Evolutionary conservation across 257 asterid species (phyloP).

Genomic region (Eustoma russellianum): DNA sequence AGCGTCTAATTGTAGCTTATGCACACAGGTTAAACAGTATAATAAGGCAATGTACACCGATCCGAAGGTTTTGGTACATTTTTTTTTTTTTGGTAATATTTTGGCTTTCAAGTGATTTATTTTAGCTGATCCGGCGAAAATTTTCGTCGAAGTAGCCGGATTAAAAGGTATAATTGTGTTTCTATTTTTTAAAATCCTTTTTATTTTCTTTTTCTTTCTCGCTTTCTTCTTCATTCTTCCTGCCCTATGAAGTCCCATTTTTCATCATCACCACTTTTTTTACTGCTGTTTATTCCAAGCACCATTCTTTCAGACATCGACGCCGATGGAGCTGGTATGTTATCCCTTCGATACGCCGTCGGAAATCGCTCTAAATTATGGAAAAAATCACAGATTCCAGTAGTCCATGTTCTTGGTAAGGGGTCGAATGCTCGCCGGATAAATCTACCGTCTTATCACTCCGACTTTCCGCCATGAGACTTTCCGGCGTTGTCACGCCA

Average conservation of each 20-base stretch:
- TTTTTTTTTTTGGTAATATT: no score
- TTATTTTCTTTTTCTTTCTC: no score
- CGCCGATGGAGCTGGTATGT: conserved; percentile 66
- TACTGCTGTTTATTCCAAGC: conserved; percentile 18
- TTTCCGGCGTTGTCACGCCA: conserved; percentile 56
- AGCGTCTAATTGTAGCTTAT: no score
- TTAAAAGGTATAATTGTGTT: no score
- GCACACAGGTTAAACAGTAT: no score
- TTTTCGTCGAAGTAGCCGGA: no score
- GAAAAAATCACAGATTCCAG: conserved; percentile 46
- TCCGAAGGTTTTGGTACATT: no score
- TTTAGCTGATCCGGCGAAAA: no score
- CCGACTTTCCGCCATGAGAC: conserved; percentile 77
- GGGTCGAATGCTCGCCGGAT: conserved; percentile 55
- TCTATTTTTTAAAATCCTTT: no score
- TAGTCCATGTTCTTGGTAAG: conserved; percentile 61
- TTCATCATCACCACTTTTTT: conserved; percentile 12
- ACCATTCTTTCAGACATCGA: conserved; percentile 40
- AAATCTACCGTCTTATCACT: conserved; percentile 51
- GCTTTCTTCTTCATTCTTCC: conserved; percentile 5
- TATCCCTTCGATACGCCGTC: conserved; percentile 60
- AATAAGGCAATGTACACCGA: no score
- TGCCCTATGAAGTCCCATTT: conserved; percentile 2
- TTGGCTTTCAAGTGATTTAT: no score
- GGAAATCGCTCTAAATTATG: conserved; percentile 75